Base-by-base conservation (phyloP, 805 yeast species). In the Starmera pachycereana region DNA sequence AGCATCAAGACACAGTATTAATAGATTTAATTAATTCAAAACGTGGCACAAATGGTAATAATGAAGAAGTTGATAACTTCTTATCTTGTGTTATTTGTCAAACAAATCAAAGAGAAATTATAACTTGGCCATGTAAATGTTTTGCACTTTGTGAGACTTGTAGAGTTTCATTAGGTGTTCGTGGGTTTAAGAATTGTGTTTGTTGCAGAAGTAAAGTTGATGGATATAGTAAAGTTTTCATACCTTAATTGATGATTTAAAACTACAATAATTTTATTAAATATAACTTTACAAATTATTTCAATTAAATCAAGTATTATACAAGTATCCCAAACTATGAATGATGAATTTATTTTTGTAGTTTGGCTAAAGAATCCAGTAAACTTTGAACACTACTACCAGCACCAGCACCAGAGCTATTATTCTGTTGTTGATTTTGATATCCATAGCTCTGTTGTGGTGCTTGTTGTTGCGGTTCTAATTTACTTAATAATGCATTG, bases 61-160 rank as follows among this genome's bases (percentile, higher is more conserved):
- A 41, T 10, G 52, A 50, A 8, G 52, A 49, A 12, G 57, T 57
- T 6, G 57, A 57, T 25, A 50, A 61, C 3, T 56, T 65, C 18
- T 47, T 74, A 6, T 64, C 66, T 6, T 88, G 97, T 60, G 95
- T 85, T 7, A 80, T 89, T 3, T 89, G 97, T 56, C 90, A 82
- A 49, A 68, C 71, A 6, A 76, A 81, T 42, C 72, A 77, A 6
- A 68, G 96, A 47, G 83, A 81, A 42, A 74, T 89, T 33, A 78
- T 89, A 8, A 65, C 90, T 3, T 89, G 97, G 97, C 97, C 97
- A 0, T 89, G 97, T 56, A 74, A 77, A 50, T 89, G 97, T 58
- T 74, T 89, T 41, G 88, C 95, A 0, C 66, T 89, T 6, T 89
- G 97, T 58, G 96, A 88, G 47, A 71, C 74, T 22, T 89, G 97